These are phyloP conservation scores for Globomyces pollinis-pini DNA, from an alignment of 192 early-diverging fungal genomes.

Conservation along the genomic window DNA sequence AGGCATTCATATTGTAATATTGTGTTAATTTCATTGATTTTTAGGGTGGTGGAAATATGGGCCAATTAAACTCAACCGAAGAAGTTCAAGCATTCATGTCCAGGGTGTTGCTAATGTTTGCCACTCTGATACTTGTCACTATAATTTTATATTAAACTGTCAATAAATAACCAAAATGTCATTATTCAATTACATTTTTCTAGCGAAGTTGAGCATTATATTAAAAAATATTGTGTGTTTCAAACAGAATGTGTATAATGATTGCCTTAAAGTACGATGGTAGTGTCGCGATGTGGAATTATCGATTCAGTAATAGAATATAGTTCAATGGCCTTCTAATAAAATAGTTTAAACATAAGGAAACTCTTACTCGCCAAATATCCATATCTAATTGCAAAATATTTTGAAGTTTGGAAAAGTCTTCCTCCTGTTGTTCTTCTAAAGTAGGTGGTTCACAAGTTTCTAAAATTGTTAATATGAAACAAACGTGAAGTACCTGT, in stretches of 20 bases:
- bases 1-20: not conserved
- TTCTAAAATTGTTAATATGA: constrained; percentile 33
- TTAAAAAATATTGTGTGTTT: too few species aligned
- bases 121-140: not conserved
- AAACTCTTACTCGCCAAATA: constrained; percentile 40
- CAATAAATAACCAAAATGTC: too few species aligned
- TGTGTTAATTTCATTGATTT: not conserved
- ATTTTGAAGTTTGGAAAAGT: constrained; percentile 66
- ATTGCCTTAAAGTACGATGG: too few species aligned
- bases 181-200: too few species aligned
- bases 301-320: constrained; percentile 51
- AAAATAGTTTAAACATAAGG: too few species aligned
- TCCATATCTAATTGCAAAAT: constrained; percentile 64
- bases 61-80: too few species aligned
- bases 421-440: constrained; percentile 53
- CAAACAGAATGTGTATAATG: too few species aligned
- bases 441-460: constrained; percentile 59
- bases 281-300: constrained; percentile 54
- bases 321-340: constrained; percentile 53
- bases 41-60: not conserved
- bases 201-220: too few species aligned
- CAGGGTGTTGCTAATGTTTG: constrained; percentile 1
- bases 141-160: constrained; percentile 8
- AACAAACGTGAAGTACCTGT: too few species aligned
- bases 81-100: not conserved